Base-by-base conservation (phyloP, 495 filamentous ascomycete species). In the Diplogelasinospora grovesii region DNA sequence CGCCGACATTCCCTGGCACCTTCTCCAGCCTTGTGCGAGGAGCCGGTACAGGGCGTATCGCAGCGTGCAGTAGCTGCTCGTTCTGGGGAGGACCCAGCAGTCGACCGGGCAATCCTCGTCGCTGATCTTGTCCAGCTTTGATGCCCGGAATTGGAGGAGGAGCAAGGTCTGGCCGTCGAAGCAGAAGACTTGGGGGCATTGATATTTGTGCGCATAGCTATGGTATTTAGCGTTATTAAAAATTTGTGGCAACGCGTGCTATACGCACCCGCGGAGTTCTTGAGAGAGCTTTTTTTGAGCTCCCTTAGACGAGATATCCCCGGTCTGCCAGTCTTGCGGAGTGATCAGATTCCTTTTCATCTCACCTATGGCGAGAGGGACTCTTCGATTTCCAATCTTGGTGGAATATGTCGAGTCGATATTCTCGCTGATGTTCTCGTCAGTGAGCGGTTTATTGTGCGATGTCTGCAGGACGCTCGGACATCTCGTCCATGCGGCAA, bases 151-250 rank as follows among this genome's bases (percentile, higher is more conserved):
- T 24, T 36, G 41, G 16, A 43, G 41, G 23, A 43, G 21, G 11
- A 43, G 32, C 31, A 43, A 19, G 32, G 41, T 43, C 31, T 28
- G 22, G n/a, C 41, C 32, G 31, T 43, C 41, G 27, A 43, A 43
- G 41, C 41, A 43, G 32, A 43, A 43, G 11, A 43, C 20, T 19
- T 43, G 32, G 22, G 32, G 41, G 23, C 41, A 43, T 29, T 20
- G 32, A 28, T 43, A 43, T 19, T 36, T 43, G 32, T 36, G 16
- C 23, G 41, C 22, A 28, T 43, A 43, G 9, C 41, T 43, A 14
- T 6, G 21, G 14, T n/a, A n/a, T n/a, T n/a, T n/a, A n/a, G n/a
- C n/a, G n/a, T n/a, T n/a, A n/a, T n/a, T n/a, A n/a, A n/a, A n/a
- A n/a, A n/a, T n/a, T n/a, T n/a, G n/a, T n/a, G n/a, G n/a, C n/a